Conservation (phyloP, 306 rosid genomes). For the Nissolia schottii region DNA sequence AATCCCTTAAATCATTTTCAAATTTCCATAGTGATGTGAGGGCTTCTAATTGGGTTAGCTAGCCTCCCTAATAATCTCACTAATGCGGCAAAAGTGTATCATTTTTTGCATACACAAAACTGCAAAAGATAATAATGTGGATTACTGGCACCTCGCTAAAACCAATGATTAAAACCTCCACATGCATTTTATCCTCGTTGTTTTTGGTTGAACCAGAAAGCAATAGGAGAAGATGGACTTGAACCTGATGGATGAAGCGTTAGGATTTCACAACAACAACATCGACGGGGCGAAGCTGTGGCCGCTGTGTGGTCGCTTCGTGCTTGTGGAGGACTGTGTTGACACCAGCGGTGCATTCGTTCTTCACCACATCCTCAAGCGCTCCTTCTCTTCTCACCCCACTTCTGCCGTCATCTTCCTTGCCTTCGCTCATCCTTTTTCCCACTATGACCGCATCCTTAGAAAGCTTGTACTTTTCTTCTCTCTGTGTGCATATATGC, state of each 20-base stretch:
- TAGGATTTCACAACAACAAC: conserved; percentile 38
- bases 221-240: conserved; percentile 36
- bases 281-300: background rate
- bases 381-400: conserved; percentile 48
- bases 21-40: no score
- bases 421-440: conserved; percentile 69
- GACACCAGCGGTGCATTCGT: conserved; percentile 80
- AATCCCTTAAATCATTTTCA: no score
- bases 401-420: conserved; percentile 58
- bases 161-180: no score
- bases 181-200: no score
- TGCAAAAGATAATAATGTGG: no score
- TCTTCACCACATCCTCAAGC: conserved; percentile 81
- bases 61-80: no score
- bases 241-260: conserved; percentile 63
- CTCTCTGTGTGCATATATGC: background rate
- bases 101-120: no score
- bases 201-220: background rate
- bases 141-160: no score
- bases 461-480: conserved; percentile 54
- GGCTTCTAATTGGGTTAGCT: no score
- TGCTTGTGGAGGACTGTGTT: conserved; percentile 71
- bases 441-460: conserved; percentile 82
- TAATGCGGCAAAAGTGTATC: no score
- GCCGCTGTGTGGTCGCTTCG: conserved; percentile 44